phyloP scores from a whole-genome alignment of 495 filamentous ascomycete genomes.

The Parmelia sp. region DNA sequence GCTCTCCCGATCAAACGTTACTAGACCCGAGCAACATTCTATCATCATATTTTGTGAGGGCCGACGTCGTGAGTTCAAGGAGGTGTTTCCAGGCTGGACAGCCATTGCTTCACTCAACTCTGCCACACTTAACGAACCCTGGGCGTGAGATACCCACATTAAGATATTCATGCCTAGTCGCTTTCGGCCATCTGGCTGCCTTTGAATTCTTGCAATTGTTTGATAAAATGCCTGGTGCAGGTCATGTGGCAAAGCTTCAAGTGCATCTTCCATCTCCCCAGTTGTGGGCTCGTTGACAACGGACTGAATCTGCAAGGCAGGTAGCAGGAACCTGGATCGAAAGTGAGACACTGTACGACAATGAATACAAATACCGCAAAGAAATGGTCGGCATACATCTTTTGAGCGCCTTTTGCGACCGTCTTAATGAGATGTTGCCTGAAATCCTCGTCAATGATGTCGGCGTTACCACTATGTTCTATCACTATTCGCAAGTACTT shows the following conservation, averaged over 20 bases:
- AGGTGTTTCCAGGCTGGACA: constrained; percentile 4
- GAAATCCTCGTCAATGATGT: constrained; percentile 12
- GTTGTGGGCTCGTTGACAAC: constrained; percentile 16
- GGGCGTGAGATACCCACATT: constrained; percentile 14
- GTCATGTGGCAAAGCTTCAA: constrained; percentile 8
- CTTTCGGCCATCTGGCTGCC: constrained; percentile 12
- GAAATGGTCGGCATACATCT: constrained; percentile 10
- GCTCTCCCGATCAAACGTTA: constrained; percentile 5
- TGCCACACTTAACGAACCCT: constrained; percentile 8
- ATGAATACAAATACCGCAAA: neutral
- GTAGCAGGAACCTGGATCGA: constrained; percentile 18
- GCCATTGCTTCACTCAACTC: constrained; percentile 18
- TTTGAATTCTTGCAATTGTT: constrained; percentile 14
- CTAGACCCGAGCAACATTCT: constrained; percentile 12
- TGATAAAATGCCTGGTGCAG: constrained; percentile 16
- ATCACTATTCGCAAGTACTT: constrained; percentile 8
- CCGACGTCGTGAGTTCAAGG: neutral
- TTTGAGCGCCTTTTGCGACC: constrained; percentile 10
- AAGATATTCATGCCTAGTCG: constrained; percentile 8
- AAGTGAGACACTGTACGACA: neutral
- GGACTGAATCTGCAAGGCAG: constrained; percentile 17
- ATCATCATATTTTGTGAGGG: constrained; percentile 5
- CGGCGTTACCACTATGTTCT: constrained; percentile 1
- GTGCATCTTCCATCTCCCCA: constrained; percentile 19
- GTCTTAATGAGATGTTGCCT: constrained; percentile 4